Evolutionary conservation across 2,329 filamentous ascomycete species (phyloP), one percentile per base, ranked within the genome.

Genomic region (Colletotrichum graminicola): DNA sequence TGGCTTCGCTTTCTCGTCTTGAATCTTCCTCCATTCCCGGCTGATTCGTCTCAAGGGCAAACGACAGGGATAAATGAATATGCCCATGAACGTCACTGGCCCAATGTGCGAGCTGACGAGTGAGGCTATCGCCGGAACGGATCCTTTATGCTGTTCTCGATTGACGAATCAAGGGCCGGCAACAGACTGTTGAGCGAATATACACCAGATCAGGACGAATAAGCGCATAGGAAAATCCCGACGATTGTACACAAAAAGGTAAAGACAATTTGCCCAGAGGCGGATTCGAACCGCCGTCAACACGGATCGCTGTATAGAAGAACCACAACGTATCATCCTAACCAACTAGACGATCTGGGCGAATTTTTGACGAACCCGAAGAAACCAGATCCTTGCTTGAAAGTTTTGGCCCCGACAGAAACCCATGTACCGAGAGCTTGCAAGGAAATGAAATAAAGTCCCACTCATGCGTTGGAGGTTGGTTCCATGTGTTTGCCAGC

Each of bases 281-380:
- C 69, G 69, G 69, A 72, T 72, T 72, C 60, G 69, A 72, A 72
- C 69, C 69, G 69, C 69, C 69, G 69, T 72, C 69, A 72, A 69
- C 69, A 72, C 69, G 69, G 69, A 29, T 47, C 45, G 66, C 69
- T 68, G 69, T 45, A 67, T 29, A 63, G 67, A 49, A 36, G 61
- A 56, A 72, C 69, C 69, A 72, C 69, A 72, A 72, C 65, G 69
- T 72, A 69, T 69, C 69, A 72, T 72, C 66, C 69, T 72, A 72
- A 72, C 66, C 65, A 72, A 72, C 69, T 72, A 72, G 69, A 72
- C 66, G 65, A 69, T 72, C 69, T 72, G 69, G 66, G 69, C 69
- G 55, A 60, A 18, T 41, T 52, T 2, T 12, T 14, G 14, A 14
- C 36, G 21, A 51, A 23, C n/a, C 21, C 32, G 52, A 47, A 21